Evolutionary conservation across 1,139 yeast genomes (phyloP), one percentile per base, ranked within the genome.

Genomic region (Taiozyma sp.): DNA sequence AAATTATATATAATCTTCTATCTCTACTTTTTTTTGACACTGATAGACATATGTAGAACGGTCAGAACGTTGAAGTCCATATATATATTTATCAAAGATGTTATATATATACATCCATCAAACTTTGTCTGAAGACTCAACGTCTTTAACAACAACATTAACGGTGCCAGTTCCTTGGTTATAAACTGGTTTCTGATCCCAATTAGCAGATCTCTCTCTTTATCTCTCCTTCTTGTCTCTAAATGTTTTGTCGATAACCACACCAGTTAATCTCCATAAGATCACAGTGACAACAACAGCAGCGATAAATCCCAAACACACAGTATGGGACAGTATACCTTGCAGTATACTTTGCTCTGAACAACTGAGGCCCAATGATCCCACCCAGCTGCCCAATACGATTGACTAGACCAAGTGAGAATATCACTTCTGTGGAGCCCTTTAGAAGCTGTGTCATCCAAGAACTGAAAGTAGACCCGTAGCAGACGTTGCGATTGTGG

Each of bases 291-390:
- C 7, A 2, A 51, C 40, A 14, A 50, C 50, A 4, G 43, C n/a
- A 14, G 45, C 54, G 27, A 54, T 48, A 29, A 55, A 55, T 3
- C 42, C 47, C 14, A 55, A 22, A 47, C 55, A 55, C 5, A 14
- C 34, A 53, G 43, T 46, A 55, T 5, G 56, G 51, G 3, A 48
- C 43, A n/a, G 49, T 48, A 28, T 60, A 62, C 43, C 65, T 46
- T 45, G 65, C 65, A n/a, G 54, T 49, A 41, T 57, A 55, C 24
- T 56, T 46, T 1, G 54, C 22, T 38, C 54, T 52, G 57, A 60
- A 63, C 8, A 63, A 46, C 44, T 65, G 67, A 5, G 68, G 65
- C 29, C 65, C 58, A 23, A 62, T 55, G 29, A 61, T 51, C 50
- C 65, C 62, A 8, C 57, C 57, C 36, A 58, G 16, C 38, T 53